These are phyloP conservation scores for Cadophora luteo-olivacea DNA, from an alignment of 2,329 filamentous ascomycete genomes.

Conservation along the genomic window DNA sequence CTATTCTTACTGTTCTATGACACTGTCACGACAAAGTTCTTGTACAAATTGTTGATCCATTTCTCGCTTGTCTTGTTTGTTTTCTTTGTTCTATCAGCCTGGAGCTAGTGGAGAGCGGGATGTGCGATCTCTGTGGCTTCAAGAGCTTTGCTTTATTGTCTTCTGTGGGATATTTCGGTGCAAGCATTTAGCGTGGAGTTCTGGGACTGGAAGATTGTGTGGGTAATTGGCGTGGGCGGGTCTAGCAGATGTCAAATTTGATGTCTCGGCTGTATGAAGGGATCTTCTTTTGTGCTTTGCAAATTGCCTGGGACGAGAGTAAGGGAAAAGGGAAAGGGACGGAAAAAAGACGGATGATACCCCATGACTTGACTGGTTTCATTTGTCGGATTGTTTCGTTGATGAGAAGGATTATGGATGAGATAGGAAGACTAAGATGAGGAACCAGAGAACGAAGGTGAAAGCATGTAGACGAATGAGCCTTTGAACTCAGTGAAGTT, in stretches of 20 bases:
- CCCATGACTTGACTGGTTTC: conserved; percentile 10
- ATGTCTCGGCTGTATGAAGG: too few relatives aligned
- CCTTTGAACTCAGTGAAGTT: too few relatives aligned
- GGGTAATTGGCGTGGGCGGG: background rate
- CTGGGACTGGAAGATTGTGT: background rate
- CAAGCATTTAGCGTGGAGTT: conserved; percentile 33
- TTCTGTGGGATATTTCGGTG: conserved; percentile 7
- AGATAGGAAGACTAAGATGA: too few relatives aligned
- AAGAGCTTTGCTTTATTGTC: conserved; percentile 3
- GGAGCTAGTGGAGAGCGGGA: background rate
- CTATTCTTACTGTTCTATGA: background rate
- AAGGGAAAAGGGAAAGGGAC: background rate
- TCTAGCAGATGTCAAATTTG: too few relatives aligned
- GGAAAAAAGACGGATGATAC: background rate
- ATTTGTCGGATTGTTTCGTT: conserved; percentile 1
- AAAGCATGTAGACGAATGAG: too few relatives aligned
- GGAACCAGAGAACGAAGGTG: too few relatives aligned
- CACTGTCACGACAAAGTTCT: background rate
- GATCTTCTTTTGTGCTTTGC: too few relatives aligned
- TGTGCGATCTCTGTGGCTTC: conserved; percentile 9
- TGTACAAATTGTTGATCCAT: conserved; percentile 14
- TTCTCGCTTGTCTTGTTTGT: background rate
- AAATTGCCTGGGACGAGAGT: background rate
- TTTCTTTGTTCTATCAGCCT: background rate
- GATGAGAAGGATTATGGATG: background rate